Base-by-base conservation (phyloP, 768 basidiomycete species). In the Agrocybe praecox region DNA sequence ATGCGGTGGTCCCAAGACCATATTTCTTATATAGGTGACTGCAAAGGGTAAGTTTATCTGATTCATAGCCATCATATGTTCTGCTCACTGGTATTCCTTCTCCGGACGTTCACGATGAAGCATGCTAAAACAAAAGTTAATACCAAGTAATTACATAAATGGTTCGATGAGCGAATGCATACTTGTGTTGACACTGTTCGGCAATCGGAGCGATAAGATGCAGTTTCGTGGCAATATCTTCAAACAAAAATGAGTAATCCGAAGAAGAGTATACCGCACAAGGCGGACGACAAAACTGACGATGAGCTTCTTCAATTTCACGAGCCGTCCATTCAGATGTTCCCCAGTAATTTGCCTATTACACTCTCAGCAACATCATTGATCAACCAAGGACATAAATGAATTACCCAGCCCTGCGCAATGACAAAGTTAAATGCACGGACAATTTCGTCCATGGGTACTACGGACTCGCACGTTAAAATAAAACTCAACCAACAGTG, bases 391-490 rank as follows among this genome's bases (percentile, higher is more conserved):
- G 15, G 9, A 29, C 26, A 29, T 29, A 29, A 9, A 57, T 26
- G 44, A 18, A 64, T 22, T 59, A 81, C 85, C 86, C 86, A 87
- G 64, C 88, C 89, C 62, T 84, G 74, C 46, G 88, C 83, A 63
- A 93, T 90, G 24, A 91, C 79, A 62, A 75, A 86, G 75, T 90
- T 91, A 78, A 94, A 92, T 0, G 88, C 89, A 42, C 91, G 82
- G 44, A 94, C 90, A 52, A 85, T 76, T 69, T 94, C 92, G 69
- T 92, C 89, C 82, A 86, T 86, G 0, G 84, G 81, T 8, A 84
- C 83, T 79, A n/a, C 6, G 33, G 10, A 9, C 15, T 2, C 6
- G 36, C 19, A 22, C 11, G 36, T 33, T 34, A 52, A 17, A 14
- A 36, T 14, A 23, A 11, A 21, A 32, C 26, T 48, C 34, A 3